Evolutionary conservation across 2,329 filamentous ascomycete genomes (phyloP).

Genomic region (Cytospora mali): DNA sequence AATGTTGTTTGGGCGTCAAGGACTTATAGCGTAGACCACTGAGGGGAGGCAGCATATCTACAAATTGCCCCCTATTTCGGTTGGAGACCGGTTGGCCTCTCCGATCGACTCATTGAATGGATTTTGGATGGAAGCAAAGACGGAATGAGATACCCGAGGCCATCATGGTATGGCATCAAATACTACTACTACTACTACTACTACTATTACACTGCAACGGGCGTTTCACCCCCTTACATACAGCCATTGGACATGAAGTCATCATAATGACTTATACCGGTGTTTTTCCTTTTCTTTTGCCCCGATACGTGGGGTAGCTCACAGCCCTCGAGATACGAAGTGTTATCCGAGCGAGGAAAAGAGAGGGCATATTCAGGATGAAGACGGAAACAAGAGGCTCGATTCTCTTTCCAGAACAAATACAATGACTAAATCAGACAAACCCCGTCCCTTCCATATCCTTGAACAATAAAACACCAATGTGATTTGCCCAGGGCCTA

Average conservation of each 20-base stretch:
- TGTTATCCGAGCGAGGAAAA: neutral
- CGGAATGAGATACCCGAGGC: neutral
- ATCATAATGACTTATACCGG: no score
- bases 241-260: no score
- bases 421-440: slow-evolving; percentile 3
- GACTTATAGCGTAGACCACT: neutral
- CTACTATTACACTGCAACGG: neutral
- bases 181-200: no score
- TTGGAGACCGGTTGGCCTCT: neutral
- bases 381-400: slow-evolving; percentile 5
- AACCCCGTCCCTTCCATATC: slow-evolving; percentile 6
- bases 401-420: slow-evolving; percentile 11
- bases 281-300: no score
- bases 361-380: no score
- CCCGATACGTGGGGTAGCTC: no score
- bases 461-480: slow-evolving; percentile 4
- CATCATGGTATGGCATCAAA: neutral
- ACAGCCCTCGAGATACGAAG: neutral
- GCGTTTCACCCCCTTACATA: neutral
- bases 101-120: neutral
- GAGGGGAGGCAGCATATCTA: neutral
- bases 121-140: neutral
- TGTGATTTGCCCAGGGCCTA: slow-evolving; percentile 7
- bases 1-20: neutral
- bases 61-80: neutral